Conservation (phyloP, 495 filamentous ascomycete species). For the Pyronema omphalodes region DNA sequence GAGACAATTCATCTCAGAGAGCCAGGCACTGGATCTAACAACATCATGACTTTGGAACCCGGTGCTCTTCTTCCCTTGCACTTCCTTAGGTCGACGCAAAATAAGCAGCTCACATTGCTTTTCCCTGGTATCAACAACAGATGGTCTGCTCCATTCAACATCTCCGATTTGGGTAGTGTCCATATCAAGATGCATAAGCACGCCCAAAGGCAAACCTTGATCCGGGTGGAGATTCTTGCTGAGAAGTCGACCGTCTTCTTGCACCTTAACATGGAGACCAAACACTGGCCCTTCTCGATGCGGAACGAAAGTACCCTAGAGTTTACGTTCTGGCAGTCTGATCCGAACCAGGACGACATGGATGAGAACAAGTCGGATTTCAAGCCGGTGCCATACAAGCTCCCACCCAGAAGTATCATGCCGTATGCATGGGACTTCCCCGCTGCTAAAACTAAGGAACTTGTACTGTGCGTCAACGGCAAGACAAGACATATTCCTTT, state of each 20-base stretch:
- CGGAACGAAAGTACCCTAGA: constrained; percentile 92
- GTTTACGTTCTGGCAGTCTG: constrained; percentile 83
- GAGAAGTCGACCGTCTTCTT: constrained; percentile 86
- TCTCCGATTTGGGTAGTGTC: constrained; percentile 75
- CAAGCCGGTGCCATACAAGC: constrained; percentile 78
- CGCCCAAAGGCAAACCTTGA: constrained; percentile 70
- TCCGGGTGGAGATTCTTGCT: constrained; percentile 75
- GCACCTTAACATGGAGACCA: constrained; percentile 71
- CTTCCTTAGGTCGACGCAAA: constrained; percentile 56
- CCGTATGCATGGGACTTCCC: constrained; percentile 99
- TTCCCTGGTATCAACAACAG: constrained; percentile 91
- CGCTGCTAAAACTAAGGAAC: constrained; percentile 84
- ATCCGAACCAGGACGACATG: constrained; percentile 55
- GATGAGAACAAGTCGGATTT: constrained; percentile 57
- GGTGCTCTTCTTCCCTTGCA: constrained; percentile 66
- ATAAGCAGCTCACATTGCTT: constrained; percentile 81
- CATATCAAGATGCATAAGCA: constrained; percentile 87
- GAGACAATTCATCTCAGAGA: constrained; percentile 82
- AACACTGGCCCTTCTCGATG: constrained; percentile 96
- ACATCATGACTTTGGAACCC: constrained; percentile 53
- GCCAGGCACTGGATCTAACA: constrained; percentile 56
- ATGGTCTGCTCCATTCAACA: constrained; percentile 96
- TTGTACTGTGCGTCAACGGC: constrained; percentile 58
- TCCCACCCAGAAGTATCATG: constrained; percentile 93
- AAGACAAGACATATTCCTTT: constrained; percentile 70